Base-by-base conservation (phyloP, 305 asterid species). In the Caryopteris hybrid region DNA sequence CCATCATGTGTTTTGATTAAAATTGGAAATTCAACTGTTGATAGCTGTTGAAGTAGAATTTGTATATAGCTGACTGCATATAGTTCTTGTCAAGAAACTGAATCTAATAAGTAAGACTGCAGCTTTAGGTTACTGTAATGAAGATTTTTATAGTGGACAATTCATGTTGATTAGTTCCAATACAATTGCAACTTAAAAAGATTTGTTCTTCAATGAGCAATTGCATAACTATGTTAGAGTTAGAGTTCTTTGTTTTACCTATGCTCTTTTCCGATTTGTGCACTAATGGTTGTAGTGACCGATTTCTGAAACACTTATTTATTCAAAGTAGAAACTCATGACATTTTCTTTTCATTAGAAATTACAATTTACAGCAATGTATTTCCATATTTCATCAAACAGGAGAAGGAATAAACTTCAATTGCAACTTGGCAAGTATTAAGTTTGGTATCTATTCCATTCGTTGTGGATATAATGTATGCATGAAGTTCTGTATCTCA, bases 351-450 rank as follows among this genome's bases (percentile, higher is more conserved):
- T 61, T 20, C n/a, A n/a, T 31, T 31, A 34, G n/a, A 20, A 23
- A n/a, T 31, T 31, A 34, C n/a, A 20, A 23, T 13, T 42, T 45
- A 45, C 45, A 20, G 13, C 46, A 14, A 27, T 2, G 3, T 27
- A 10, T 66, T 53, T 45, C 41, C 43, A 43, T 68, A 22, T 25
- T 25, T 25, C 2, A 25, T 25, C 31, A 33, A n/a, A 36, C 55
- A 38, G 21, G 63, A 8, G 22, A 25, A 33, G 33, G 12, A 45
- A 46, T 50, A 74, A 68, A 68, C 54, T 34, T 2, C 17, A 57
- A 41, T 67, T 42, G 60, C 62, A 16, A 64, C 41, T 68, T 62
- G 43, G 36, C 61, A 22, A 36, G 54, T 68, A 33, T 54, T 61
- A 53, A 39, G 23, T 39, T 58, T 6, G 16, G 33, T 34, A 36